Evolutionary conservation across 371 early-diverging fungal genomes (phyloP), one percentile per base, ranked within the genome.

Genomic region (Rhizopus delemar): DNA sequence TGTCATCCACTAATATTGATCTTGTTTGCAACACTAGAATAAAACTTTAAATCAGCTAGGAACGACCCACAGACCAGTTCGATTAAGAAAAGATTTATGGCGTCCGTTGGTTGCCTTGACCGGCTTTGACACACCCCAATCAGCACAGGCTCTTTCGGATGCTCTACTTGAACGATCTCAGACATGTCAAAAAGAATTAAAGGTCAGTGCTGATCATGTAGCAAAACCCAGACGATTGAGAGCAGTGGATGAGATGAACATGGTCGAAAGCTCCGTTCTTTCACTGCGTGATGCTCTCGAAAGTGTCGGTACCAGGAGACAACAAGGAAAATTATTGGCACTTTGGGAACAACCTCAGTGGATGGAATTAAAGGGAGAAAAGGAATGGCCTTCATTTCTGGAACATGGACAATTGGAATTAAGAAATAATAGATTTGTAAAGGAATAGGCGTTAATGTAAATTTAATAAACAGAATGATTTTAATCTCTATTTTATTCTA

Each of bases 1-100:
- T 4, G 15, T 2, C 15, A 8, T 5, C 4, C 0, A 36, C 36
- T 8, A 2, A 6, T 36, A 6, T 36, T 11, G 8, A 11, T 11
- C 48, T 28, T 29, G 28, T 29, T 48, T 48, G 48, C 11, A 43
- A 11, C 0, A 11, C n/a, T 68, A 84, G 84, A 79, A 69, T 57
- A 74, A 75, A 56, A 57, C 59, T 22, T 63, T 82, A 36, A 55
- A 59, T 11, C 63, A 62, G 45, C 51, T 67, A 29, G 57, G 70
- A 58, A 61, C 71, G 67, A 59, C 71, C 57, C 50, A 46, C 36
- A 75, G 74, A 46, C 83, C 82, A 32, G 58, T 73, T 8, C 74
- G 70, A 35, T 73, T 85, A 32, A 77, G 86, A 70, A 83, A 77
- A 46, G 86, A 85, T 52, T 71, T 77, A 52, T 85, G 86, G 86